phyloP scores from a whole-genome alignment of 164 flowering plant genomes.

The Umbellularia californica region DNA sequence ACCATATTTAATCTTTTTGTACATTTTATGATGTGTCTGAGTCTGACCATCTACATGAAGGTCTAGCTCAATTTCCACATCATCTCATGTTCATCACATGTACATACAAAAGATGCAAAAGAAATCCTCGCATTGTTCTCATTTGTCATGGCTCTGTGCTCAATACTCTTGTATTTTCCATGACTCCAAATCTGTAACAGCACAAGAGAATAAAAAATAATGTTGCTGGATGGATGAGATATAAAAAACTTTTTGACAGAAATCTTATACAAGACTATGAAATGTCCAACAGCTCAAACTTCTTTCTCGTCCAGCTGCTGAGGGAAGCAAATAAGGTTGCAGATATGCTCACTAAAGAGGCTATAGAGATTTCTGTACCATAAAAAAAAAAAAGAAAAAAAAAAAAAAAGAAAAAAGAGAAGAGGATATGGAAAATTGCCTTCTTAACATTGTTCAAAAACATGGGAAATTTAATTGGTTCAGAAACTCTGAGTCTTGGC shows the following conservation, averaged over 20 bases:
- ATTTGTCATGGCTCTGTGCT: constrained; percentile 29
- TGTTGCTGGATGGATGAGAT: background rate
- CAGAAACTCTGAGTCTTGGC: too few species aligned
- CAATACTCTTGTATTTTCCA: constrained; percentile 23
- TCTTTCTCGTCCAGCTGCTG: background rate
- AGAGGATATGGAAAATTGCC: background rate
- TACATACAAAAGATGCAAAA: constrained; percentile 21
- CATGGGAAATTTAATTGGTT: too few species aligned
- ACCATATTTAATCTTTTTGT: constrained; percentile 17
- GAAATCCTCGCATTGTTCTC: constrained; percentile 26
- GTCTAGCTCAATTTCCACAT: constrained; percentile 16
- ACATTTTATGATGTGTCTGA: constrained; percentile 7
- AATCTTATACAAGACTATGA: background rate
- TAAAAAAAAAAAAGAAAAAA: too few species aligned
- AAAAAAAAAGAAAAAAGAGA: too few species aligned
- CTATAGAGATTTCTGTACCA: too few species aligned
- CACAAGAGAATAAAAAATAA: background rate
- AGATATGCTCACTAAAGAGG: background rate
- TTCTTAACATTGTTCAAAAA: too few species aligned
- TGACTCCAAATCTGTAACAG: constrained; percentile 14
- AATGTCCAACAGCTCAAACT: background rate
- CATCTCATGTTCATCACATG: constrained; percentile 5
- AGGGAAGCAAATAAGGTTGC: background rate
- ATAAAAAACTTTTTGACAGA: background rate
- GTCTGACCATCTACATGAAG: constrained; percentile 8